These are phyloP conservation scores for Sarcocystis neurona DNA, from an alignment of 169 alveolate species.

Conservation along the genomic window DNA sequence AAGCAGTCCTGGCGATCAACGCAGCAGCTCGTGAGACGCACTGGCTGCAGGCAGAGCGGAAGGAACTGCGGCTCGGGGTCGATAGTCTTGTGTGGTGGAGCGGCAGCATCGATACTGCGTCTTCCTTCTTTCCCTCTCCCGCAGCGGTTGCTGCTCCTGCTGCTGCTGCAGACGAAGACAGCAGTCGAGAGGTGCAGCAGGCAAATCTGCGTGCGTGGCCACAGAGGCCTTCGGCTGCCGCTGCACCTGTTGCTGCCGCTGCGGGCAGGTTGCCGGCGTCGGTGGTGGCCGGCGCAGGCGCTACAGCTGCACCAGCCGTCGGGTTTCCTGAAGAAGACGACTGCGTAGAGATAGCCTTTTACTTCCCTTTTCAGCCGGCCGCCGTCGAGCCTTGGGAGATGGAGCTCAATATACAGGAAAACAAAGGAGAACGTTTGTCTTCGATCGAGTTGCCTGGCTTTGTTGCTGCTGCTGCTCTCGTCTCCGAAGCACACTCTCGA, in stretches of 20 bases:
- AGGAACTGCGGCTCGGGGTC: not conserved
- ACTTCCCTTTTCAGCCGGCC: slow-evolving; percentile 41
- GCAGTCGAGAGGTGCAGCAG: not conserved
- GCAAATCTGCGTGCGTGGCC: slow-evolving; percentile 51
- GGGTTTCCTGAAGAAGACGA: slow-evolving; percentile 52
- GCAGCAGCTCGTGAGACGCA: slow-evolving; percentile 42
- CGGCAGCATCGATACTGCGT: no score
- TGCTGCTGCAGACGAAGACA: slow-evolving; percentile 36
- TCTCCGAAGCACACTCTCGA: no score
- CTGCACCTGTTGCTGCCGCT: slow-evolving; percentile 41
- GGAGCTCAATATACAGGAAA: slow-evolving; percentile 36
- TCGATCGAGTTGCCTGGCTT: no score
- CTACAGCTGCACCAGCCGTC: slow-evolving; percentile 25
- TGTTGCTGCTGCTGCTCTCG: no score
- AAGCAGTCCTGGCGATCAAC: slow-evolving; percentile 22
- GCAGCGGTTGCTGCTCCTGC: slow-evolving; percentile 46
- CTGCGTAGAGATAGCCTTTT: slow-evolving; percentile 40
- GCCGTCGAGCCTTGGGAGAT: slow-evolving; percentile 53
- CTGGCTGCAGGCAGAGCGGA: not conserved
- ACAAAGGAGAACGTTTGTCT: not conserved
- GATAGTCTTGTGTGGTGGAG: slow-evolving; percentile 12
- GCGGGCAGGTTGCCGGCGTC: slow-evolving; percentile 47
- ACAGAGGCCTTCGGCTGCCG: not conserved
- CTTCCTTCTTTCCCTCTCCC: no score
- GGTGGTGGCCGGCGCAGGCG: slow-evolving; percentile 45